Evolutionary conservation across 345 rosid species (phyloP).

Genomic region (Brassica incana): DNA sequence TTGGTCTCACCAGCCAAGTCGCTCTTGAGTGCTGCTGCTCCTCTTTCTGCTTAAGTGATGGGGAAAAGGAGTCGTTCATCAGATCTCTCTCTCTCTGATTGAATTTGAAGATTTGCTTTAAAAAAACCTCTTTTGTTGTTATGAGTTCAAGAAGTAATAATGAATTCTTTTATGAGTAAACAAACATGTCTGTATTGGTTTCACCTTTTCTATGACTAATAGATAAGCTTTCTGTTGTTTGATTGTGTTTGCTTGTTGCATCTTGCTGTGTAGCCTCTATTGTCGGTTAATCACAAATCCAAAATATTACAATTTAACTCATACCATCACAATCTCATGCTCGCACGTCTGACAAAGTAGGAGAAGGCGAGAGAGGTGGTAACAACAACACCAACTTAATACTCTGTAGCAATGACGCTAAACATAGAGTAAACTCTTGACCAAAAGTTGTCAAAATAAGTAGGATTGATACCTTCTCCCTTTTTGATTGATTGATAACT

Average conservation of each 20-base stretch:
- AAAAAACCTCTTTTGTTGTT: background rate
- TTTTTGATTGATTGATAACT: too few species aligned
- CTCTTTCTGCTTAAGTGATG: slow-evolving; percentile 20
- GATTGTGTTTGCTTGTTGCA: background rate
- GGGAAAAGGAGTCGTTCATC: slow-evolving; percentile 3
- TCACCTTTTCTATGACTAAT: background rate
- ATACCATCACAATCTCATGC: background rate
- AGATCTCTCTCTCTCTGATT: slow-evolving; percentile 38
- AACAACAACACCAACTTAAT: too few species aligned
- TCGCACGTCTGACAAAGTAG: too few species aligned
- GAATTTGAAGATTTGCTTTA: background rate
- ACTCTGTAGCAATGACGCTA: too few species aligned
- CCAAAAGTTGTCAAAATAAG: too few species aligned
- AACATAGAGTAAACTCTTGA: too few species aligned
- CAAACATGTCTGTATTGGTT: background rate
- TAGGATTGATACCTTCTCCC: too few species aligned
- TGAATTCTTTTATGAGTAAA: background rate
- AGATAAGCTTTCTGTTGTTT: background rate
- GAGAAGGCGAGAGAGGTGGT: background rate
- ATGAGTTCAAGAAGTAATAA: background rate
- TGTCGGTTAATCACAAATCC: background rate
- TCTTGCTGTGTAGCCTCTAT: background rate
- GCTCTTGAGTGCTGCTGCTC: slow-evolving; percentile 20
- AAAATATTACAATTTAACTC: too few species aligned
- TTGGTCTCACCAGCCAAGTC: slow-evolving; percentile 57